Evolutionary conservation across 108 stramenopile genomes (phyloP).

Genomic region (Stephanodiscus minutulus): DNA sequence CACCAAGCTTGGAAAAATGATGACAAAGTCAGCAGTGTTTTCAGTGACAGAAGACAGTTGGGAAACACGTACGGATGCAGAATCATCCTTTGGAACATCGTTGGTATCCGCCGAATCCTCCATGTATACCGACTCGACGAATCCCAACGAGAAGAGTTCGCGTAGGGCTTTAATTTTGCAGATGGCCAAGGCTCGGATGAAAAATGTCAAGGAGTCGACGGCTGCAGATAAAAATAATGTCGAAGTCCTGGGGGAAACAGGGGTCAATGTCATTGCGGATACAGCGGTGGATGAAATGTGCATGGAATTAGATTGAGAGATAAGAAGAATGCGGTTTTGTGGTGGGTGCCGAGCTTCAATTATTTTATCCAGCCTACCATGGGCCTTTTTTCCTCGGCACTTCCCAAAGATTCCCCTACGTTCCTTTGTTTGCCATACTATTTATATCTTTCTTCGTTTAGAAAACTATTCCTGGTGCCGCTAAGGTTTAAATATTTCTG

Average conservation of each 20-base stretch:
- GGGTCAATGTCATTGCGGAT: not conserved
- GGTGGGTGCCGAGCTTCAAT: not conserved
- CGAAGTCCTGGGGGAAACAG: conserved; percentile 3
- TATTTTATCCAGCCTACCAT: not conserved
- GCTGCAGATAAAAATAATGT: conserved; percentile 23
- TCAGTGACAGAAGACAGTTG: conserved; percentile 22
- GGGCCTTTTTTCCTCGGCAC: no score
- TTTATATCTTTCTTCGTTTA: not conserved
- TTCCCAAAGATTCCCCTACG: no score
- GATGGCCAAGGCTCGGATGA: conserved; percentile 91
- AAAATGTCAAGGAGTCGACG: conserved; percentile 43
- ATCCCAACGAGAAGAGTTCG: conserved; percentile 60
- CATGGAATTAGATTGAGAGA: conserved; percentile 45
- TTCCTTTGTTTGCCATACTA: no score
- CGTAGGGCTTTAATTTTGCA: conserved; percentile 82
- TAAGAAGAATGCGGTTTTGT: not conserved
- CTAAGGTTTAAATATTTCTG: not conserved
- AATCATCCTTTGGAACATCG: conserved; percentile 59
- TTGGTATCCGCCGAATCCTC: conserved; percentile 61
- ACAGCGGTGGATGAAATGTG: conserved; percentile 28
- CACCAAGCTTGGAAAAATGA: conserved; percentile 11
- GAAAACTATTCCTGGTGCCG: not conserved
- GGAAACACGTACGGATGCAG: conserved; percentile 45
- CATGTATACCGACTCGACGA: conserved; percentile 54
- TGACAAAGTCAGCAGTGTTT: not conserved